phyloP scores from a whole-genome alignment of 1,139 yeast genomes.

The Yamadazyma mexicana region DNA sequence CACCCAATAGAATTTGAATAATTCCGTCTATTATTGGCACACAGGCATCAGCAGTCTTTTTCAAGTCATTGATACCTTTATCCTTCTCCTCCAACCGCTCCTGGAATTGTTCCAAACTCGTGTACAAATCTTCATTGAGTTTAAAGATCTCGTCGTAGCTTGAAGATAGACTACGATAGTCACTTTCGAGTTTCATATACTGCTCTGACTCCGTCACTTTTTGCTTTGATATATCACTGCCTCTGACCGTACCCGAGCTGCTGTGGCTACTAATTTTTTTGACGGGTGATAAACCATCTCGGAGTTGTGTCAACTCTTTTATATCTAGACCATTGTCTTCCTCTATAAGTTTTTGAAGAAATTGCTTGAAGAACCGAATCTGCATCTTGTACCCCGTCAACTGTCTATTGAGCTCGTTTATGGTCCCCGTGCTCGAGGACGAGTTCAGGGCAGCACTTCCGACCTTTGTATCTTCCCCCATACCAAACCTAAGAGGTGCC shows the following conservation, averaged over 20 bases:
- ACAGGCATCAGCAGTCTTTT: slow-evolving; percentile 19
- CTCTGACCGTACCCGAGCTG: not conserved
- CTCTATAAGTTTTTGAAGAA: slow-evolving; percentile 38
- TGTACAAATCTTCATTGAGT: slow-evolving; percentile 41
- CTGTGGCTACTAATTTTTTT: slow-evolving; percentile 2
- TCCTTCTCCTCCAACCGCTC: slow-evolving; percentile 30
- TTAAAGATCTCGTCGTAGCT: slow-evolving; percentile 37
- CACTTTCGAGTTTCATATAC: slow-evolving; percentile 14
- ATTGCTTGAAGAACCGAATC: slow-evolving; percentile 42
- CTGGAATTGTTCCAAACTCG: slow-evolving; percentile 37
- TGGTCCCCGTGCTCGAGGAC: slow-evolving; percentile 9
- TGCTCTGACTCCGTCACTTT: not conserved
- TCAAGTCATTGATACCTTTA: slow-evolving; percentile 16
- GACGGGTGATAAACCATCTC: slow-evolving; percentile 16
- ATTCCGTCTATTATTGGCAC: slow-evolving; percentile 23
- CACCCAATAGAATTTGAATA: slow-evolving; percentile 21
- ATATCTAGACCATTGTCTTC: slow-evolving; percentile 21
- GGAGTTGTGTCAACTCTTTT: slow-evolving; percentile 25
- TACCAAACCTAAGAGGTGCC: slow-evolving; percentile 13
- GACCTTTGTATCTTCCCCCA: slow-evolving; percentile 2
- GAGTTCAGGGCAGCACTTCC: slow-evolving; percentile 8
- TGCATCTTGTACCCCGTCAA: slow-evolving; percentile 45
- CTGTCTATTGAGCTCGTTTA: slow-evolving; percentile 29
- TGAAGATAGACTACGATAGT: slow-evolving; percentile 21
- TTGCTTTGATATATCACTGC: not conserved